Conservation (phyloP, 78 protist genomes). For the Creolimax fragrantissima region DNA sequence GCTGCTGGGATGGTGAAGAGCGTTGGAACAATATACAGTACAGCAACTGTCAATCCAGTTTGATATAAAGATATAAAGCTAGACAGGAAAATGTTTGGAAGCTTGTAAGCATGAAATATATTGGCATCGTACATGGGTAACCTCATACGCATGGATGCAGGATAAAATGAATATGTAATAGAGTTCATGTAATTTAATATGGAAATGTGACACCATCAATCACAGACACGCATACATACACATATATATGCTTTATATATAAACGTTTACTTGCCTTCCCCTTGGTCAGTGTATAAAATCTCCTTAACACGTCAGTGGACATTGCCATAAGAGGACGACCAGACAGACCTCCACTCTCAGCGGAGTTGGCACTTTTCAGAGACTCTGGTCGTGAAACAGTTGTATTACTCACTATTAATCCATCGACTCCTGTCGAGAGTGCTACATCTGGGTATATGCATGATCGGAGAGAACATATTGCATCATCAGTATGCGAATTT, state of each 20-base stretch:
- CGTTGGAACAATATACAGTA: too few relatives aligned
- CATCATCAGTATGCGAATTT: too few relatives aligned
- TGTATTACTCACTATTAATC: constrained; percentile 67
- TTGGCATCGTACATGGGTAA: too few relatives aligned
- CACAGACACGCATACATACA: constrained; percentile 24
- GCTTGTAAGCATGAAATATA: too few relatives aligned
- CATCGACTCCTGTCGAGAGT: constrained; percentile 32
- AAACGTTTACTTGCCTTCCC: constrained; percentile 1
- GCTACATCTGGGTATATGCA: constrained; percentile 4
- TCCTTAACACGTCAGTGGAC: constrained; percentile 29
- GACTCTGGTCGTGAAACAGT: constrained; percentile 35
- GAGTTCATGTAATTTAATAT: background rate
- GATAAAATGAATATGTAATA: too few relatives aligned
- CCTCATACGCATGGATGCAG: too few relatives aligned
- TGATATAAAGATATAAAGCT: too few relatives aligned
- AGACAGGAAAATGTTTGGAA: too few relatives aligned
- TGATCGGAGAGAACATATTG: too few relatives aligned
- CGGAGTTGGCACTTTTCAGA: background rate
- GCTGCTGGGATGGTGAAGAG: too few relatives aligned
- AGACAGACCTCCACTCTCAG: constrained; percentile 63
- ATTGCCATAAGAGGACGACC: constrained; percentile 53
- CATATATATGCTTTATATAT: constrained; percentile 11
- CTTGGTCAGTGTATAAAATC: constrained; percentile 53
- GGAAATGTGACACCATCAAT: background rate
- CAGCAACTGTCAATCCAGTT: too few relatives aligned